phyloP scores from a whole-genome alignment of 495 filamentous ascomycete species.

The Tricharina praecox region DNA sequence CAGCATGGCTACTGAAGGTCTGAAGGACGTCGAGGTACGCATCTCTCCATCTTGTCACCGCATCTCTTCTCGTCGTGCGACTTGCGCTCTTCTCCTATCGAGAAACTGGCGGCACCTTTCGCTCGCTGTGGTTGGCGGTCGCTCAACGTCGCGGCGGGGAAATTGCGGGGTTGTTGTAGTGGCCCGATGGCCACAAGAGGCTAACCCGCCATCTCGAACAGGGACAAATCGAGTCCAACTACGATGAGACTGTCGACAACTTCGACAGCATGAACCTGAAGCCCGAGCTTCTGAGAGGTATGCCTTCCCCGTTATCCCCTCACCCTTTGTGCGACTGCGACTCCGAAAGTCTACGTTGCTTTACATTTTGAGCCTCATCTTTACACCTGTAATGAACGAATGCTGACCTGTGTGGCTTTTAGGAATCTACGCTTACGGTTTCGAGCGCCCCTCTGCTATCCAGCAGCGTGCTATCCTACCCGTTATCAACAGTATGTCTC shows the following conservation, averaged over 20 bases:
- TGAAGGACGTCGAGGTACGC: conserved; percentile 26
- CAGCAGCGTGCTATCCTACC: conserved; percentile 99
- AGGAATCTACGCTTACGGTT: conserved; percentile 98
- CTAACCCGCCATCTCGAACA: conserved; percentile 26
- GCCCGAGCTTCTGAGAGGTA: conserved; percentile 90
- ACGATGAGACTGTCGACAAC: conserved; percentile 98
- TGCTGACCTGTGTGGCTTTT: conserved; percentile 10
- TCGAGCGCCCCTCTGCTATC: conserved; percentile 96
- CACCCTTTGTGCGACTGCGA: too few species aligned
- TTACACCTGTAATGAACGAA: too few species aligned
- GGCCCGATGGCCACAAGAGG: conserved; percentile 6
- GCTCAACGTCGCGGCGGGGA: background rate
- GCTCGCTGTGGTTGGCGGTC: background rate
- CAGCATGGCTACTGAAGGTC: conserved; percentile 27
- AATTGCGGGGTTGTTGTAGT: conserved; percentile 25
- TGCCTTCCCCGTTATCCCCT: too few species aligned
- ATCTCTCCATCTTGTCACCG: too few species aligned
- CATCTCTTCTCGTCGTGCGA: background rate
- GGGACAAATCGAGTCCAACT: conserved; percentile 98
- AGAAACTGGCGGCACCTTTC: too few species aligned
- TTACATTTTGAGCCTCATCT: too few species aligned
- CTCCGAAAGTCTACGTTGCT: too few species aligned
- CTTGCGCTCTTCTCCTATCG: too few species aligned
- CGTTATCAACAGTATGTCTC: conserved; percentile 85
- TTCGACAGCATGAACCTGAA: conserved; percentile 97